Percentiles rank a stretch among this genome's conserved stretches.
Conservation (phyloP, 2,329 filamentous ascomycete species). For the Fusarium goolgardi region DNA sequence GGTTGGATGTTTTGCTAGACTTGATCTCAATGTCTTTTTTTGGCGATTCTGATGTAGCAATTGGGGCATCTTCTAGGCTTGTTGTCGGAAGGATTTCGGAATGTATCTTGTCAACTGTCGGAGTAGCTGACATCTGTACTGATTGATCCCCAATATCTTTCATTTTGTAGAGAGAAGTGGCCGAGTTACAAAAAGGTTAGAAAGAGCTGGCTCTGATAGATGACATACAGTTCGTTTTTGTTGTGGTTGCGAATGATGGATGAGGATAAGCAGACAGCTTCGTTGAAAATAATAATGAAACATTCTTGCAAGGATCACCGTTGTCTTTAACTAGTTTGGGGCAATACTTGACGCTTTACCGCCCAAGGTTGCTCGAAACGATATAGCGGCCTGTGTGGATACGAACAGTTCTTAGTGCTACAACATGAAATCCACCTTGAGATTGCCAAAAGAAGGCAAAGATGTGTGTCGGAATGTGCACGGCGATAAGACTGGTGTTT, state of each 20-base stretch:
- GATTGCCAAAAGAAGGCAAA: no score
- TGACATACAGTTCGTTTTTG: not conserved
- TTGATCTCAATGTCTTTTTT: not conserved
- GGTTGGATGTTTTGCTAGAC: not conserved
- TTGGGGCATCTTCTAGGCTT: not conserved
- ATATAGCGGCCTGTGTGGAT: not conserved
- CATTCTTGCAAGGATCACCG: constrained; percentile 11
- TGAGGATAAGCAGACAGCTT: not conserved
- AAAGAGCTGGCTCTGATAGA: not conserved
- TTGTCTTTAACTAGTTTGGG: constrained; percentile 13
- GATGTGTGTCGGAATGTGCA: no score
- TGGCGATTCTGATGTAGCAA: not conserved
- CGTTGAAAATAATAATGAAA: not conserved
- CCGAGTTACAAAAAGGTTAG: rapidly evolving
- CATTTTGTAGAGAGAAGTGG: not conserved
- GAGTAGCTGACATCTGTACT: not conserved
- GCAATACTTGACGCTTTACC: not conserved
- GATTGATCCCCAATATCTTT: not conserved
- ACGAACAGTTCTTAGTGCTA: not conserved
- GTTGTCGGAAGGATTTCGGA: not conserved
- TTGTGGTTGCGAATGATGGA: no score
- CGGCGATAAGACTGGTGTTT: no score
- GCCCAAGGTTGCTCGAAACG: not conserved
- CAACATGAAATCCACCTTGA: no score
- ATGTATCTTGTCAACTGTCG: not conserved